Conservation (phyloP, 2,329 filamentous ascomycete genomes). For the Talaromyces piceae region DNA sequence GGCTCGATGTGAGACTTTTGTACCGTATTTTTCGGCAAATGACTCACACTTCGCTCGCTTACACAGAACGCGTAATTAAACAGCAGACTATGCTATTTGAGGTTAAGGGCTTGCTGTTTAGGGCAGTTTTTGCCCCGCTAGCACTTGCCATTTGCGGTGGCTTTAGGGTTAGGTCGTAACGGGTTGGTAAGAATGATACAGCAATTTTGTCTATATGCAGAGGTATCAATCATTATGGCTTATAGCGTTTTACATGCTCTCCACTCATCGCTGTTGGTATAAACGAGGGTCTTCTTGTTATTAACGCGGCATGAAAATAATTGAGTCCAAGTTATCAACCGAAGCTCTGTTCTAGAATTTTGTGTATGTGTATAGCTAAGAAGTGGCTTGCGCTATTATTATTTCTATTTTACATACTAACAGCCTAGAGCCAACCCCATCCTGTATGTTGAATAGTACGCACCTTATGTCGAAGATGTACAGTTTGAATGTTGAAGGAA, state of each 20-base stretch:
- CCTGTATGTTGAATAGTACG: too few species aligned
- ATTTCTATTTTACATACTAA: too few species aligned
- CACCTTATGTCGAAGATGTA: not conserved
- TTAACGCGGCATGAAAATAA: too few species aligned
- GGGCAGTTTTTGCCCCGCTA: not conserved
- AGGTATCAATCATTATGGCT: too few species aligned
- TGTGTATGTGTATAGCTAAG: not conserved
- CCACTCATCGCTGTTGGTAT: too few species aligned
- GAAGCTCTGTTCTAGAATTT: too few species aligned
- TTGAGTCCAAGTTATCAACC: too few species aligned
- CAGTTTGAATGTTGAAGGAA: not conserved
- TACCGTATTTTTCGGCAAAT: conserved; percentile 13
- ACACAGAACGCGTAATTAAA: not conserved
- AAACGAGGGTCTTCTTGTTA: too few species aligned
- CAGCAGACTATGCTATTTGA: not conserved
- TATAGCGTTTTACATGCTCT: too few species aligned
- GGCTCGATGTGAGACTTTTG: conserved; percentile 7
- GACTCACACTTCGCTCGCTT: conserved; percentile 6
- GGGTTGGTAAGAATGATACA: not conserved
- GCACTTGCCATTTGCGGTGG: not conserved
- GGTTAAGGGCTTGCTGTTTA: not conserved
- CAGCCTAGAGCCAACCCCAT: too few species aligned
- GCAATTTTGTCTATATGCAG: not conserved
- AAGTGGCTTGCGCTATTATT: not conserved
- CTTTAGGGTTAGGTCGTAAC: not conserved